Base-by-base conservation (phyloP, 306 rosid genomes). In the Medicago ruthenica region DNA sequence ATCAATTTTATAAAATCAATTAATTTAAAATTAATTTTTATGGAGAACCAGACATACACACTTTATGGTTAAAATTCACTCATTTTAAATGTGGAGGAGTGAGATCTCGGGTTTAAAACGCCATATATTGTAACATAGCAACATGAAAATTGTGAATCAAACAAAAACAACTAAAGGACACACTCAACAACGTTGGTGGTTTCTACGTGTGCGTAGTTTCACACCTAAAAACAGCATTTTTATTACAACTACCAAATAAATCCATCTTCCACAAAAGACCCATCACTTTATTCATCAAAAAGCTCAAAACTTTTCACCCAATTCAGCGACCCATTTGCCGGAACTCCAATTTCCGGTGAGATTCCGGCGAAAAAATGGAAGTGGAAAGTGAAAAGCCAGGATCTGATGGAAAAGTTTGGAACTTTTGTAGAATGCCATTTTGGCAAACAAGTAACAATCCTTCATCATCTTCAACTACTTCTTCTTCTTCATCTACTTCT, bases 341-440 rank as follows among this genome's bases (percentile, higher is more conserved):
- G 77, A 66, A 8, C 47, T 41, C 41, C 21, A 3, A 18, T 83
- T 71, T 17, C 76, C 66, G 67, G 83, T 51, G 63, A 60, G 70
- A 70, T 78, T 83, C 73, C 41, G 57, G 79, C 73, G 31, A 22
- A 65, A 67, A 16, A 77, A 89, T 91, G 98, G 94, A 86, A 40
- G 86, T 88, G 76, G 97, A 80, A 37, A 85, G 79, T 77, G 91
- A 88, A 85, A 93, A 86, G 31, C 71, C 89, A 48, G 91, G 80
- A 65, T 81, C 88, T 64, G 96, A 89, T 24, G 94, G 84, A 80
- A 91, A 91, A 76, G 86, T 53, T 59, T 89, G 96, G 96, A 82
- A 87, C 79, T 79, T 94, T 58, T 91, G 97, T 70, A 89, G 84
- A 75, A 86, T 83, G 83, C 98, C 93, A 39, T 94, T 94, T 84